Percentiles rank a stretch among this genome's conserved stretches.
Conservation (phyloP, 179 eudicot genomes). For the Carnegiea gigantea region DNA sequence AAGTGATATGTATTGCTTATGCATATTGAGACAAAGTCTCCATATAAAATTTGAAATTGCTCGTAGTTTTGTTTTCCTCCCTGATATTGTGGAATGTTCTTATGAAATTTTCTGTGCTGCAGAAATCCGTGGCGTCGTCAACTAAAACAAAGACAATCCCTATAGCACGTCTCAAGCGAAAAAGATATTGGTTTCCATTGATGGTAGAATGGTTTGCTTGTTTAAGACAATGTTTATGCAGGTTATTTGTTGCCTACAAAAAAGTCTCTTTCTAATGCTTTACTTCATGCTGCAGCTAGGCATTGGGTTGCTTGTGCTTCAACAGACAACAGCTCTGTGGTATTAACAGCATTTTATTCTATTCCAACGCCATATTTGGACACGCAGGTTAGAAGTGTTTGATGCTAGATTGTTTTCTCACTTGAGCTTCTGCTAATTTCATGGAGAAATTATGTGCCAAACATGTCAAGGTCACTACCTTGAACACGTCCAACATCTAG, state of each 20-base stretch:
- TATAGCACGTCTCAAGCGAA: slow-evolving; percentile 52
- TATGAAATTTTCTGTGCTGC: slow-evolving; percentile 26
- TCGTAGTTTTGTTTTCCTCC: not conserved
- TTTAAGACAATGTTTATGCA: slow-evolving; percentile 12
- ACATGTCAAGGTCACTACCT: not conserved
- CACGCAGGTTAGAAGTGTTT: slow-evolving; percentile 59
- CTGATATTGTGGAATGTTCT: not conserved
- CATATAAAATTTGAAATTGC: not conserved
- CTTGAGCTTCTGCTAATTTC: not conserved
- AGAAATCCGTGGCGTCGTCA: slow-evolving; percentile 74
- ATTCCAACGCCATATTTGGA: slow-evolving; percentile 74
- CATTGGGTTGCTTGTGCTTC: slow-evolving; percentile 80
- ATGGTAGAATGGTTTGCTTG: slow-evolving; percentile 54
- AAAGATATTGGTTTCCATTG: slow-evolving; percentile 80
- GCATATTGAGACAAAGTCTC: not conserved
- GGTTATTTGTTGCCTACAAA: slow-evolving; percentile 1
- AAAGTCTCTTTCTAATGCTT: slow-evolving; percentile 12
- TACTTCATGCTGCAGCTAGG: slow-evolving; percentile 63
- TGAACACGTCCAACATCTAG: not conserved
- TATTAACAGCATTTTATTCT: slow-evolving; percentile 82
- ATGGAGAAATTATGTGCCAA: not conserved
- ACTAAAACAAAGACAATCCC: slow-evolving; percentile 55
- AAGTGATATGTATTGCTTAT: not conserved
- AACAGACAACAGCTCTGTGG: slow-evolving; percentile 95
- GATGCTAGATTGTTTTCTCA: not conserved